phyloP scores from a whole-genome alignment of 768 basidiomycete genomes.

The Stropharia rugosoannulata region DNA sequence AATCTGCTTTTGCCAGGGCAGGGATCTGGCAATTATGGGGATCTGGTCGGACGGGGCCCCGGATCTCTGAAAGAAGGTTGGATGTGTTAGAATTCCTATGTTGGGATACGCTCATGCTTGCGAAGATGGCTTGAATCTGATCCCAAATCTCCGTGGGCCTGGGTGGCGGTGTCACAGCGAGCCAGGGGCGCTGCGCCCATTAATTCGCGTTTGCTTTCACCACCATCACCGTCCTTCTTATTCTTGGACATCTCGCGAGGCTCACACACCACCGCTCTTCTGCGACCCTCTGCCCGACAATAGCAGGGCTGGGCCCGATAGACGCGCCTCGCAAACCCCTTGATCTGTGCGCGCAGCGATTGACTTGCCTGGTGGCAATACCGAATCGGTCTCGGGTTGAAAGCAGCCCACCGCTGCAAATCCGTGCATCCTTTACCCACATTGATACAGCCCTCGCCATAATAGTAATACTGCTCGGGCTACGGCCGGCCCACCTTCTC shows the following conservation, averaged over 20 bases:
- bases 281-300: too few species aligned
- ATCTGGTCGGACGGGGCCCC: constrained; percentile 5
- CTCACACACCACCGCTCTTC: not conserved
- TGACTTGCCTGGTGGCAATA: too few species aligned
- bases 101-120: constrained; percentile 4
- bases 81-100: constrained; percentile 12
- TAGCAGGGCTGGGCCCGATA: too few species aligned
- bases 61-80: constrained; percentile 7
- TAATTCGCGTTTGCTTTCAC: not conserved
- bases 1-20: not conserved
- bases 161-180: constrained; percentile 16
- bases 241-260: constrained; percentile 4
- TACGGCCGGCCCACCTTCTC: not conserved
- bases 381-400: not conserved
- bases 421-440: not conserved
- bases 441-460: not conserved
- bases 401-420: too few species aligned
- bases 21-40: not conserved
- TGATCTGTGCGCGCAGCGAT: too few species aligned
- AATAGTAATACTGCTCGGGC: too few species aligned
- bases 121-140: constrained; percentile 8
- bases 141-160: constrained; percentile 17
- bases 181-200: constrained; percentile 12
- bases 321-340: too few species aligned
- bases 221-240: constrained; percentile 6